Percentiles rank a stretch among this genome's conserved stretches.
Evolutionary conservation across 2,329 filamentous ascomycete genomes (phyloP).

Genomic region (Pezizomycotina sp.): DNA sequence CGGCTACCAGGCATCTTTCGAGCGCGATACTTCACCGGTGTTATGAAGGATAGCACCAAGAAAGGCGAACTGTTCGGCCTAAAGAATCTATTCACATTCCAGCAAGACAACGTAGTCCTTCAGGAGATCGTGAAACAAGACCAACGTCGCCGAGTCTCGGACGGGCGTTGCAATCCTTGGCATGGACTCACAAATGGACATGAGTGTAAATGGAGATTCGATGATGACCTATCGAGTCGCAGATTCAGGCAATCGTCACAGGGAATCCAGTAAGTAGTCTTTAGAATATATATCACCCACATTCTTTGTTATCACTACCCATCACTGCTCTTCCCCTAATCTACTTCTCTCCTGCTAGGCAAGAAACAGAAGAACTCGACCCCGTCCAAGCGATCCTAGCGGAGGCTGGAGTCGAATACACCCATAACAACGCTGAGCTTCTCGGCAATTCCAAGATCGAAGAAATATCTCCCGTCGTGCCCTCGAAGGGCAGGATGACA

Average conservation of each 20-base stretch:
- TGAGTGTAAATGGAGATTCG: slow-evolving; percentile 37
- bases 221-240: slow-evolving; percentile 29
- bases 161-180: slow-evolving; percentile 68
- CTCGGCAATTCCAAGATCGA: slow-evolving; percentile 88
- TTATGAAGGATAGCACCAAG: slow-evolving; percentile 64
- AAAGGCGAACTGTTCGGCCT: slow-evolving; percentile 93
- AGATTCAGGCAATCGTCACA: slow-evolving; percentile 28
- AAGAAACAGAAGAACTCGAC: no score
- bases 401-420: slow-evolving; percentile 79
- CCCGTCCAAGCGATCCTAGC: slow-evolving; percentile 78
- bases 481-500: slow-evolving; percentile 41
- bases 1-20: slow-evolving; percentile 79
- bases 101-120: slow-evolving; percentile 61
- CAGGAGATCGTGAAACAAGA: slow-evolving; percentile 97
- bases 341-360: no score
- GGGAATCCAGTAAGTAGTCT: slow-evolving; percentile 1
- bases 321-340: no score
- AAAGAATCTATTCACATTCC: slow-evolving; percentile 68
- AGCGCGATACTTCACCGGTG: slow-evolving; percentile 92
- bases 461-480: slow-evolving; percentile 65
- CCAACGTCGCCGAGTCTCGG: slow-evolving; percentile 84
- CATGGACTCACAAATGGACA: slow-evolving; percentile 50
- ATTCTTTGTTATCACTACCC: no score
- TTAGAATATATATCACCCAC: slow-evolving; percentile 6
- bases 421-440: slow-evolving; percentile 90